Evolutionary conservation across 2,329 filamentous ascomycete species (phyloP).

Genomic region (Cercospora zeina): DNA sequence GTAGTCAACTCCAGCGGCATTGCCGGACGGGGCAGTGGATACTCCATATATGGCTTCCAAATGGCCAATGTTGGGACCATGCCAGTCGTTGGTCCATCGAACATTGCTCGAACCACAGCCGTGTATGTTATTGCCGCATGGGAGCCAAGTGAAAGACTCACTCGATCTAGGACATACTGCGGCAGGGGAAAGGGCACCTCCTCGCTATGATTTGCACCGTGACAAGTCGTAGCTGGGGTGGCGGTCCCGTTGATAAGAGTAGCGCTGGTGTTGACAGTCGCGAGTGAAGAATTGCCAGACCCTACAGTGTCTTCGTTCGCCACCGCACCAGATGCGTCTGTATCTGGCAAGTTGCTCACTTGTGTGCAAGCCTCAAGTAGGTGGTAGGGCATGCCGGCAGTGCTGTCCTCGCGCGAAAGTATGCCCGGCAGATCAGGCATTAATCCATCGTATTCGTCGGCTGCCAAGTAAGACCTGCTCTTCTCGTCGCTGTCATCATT

Average conservation of each 20-base stretch:
- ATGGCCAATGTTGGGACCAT: constrained; percentile 5
- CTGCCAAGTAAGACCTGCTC: not conserved
- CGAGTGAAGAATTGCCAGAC: not conserved
- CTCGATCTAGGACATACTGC: constrained; percentile 17
- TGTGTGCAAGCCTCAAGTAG: constrained; percentile 3
- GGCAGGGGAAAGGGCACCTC: constrained; percentile 9
- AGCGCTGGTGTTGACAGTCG: not conserved
- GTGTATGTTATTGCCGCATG: constrained; percentile 3
- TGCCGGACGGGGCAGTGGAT: not conserved
- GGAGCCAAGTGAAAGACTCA: constrained; percentile 8
- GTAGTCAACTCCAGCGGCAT: not conserved
- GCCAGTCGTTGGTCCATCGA: constrained; percentile 7
- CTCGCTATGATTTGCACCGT: not conserved
- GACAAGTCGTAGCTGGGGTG: constrained; percentile 5
- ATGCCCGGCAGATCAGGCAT: not conserved
- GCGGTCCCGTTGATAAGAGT: not conserved
- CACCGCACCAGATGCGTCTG: not conserved
- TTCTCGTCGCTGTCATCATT: not conserved
- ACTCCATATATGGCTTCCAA: constrained; percentile 18
- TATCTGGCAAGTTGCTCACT: not conserved
- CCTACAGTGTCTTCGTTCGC: not conserved
- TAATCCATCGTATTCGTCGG: not conserved
- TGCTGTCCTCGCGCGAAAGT: not conserved
- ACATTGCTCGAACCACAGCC: constrained; percentile 8
- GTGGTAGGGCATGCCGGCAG: not conserved